phyloP scores from a whole-genome alignment of 805 yeast species.

The Sungouiozyma ichnusensis region DNA sequence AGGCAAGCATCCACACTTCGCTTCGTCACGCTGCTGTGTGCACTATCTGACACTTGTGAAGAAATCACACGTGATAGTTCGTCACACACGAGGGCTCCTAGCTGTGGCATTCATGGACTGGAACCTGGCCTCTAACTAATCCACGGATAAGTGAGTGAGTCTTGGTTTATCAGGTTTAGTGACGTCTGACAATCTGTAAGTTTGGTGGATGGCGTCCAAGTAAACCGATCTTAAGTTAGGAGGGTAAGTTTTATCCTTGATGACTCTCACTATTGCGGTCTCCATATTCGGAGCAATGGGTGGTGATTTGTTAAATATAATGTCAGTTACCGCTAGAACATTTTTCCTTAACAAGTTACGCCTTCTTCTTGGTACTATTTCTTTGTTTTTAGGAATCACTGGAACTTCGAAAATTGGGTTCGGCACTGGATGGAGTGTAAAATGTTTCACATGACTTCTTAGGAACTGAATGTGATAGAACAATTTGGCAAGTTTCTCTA shows the following conservation, averaged over 20 bases:
- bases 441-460: neutral
- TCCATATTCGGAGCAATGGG: neutral
- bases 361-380: neutral
- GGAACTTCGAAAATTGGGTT: neutral
- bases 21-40: no score
- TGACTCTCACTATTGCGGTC: neutral
- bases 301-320: neutral
- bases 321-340: neutral
- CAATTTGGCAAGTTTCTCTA: neutral
- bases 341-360: neutral
- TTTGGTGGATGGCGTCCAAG: neutral
- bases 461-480: constrained; percentile 2
- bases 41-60: no score
- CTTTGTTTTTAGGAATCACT: neutral
- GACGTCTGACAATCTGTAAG: neutral
- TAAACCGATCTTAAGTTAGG: neutral
- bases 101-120: no score
- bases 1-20: no score
- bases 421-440: neutral
- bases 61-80: no score
- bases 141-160: neutral
- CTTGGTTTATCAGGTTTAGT: neutral
- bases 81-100: no score
- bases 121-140: no score
- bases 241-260: neutral